Evolutionary conservation across 2,329 filamentous ascomycete genomes (phyloP).

Genomic region (Ceratocystis eucalypticola): DNA sequence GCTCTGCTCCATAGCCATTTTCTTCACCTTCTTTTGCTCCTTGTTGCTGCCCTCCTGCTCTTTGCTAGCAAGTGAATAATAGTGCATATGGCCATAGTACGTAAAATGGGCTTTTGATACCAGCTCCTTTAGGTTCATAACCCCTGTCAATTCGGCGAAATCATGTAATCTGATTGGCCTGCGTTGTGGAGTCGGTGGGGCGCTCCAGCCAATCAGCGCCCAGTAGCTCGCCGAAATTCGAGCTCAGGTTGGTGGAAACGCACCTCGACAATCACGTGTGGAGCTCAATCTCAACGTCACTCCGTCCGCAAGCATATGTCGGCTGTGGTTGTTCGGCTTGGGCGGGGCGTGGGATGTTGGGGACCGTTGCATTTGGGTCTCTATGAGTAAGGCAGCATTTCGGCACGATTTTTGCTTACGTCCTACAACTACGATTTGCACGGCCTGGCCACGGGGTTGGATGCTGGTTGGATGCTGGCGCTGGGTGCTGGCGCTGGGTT

Average conservation of each 20-base stretch:
- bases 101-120: neutral
- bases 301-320: neutral
- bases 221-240: neutral
- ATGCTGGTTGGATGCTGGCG: too few relatives aligned
- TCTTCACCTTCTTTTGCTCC: conserved; percentile 4
- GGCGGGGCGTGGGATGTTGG: neutral
- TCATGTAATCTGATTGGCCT: conserved; percentile 11
- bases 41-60: conserved; percentile 1
- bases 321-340: neutral
- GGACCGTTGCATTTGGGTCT: neutral
- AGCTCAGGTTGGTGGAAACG: neutral
- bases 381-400: neutral
- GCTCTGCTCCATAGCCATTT: neutral
- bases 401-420: neutral
- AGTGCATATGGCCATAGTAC: neutral
- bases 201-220: neutral
- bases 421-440: too few relatives aligned
- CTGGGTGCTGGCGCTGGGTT: too few relatives aligned
- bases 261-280: conserved; percentile 9
- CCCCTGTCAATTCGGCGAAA: neutral
- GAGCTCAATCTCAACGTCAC: conserved; percentile 13
- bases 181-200: neutral
- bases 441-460: too few relatives aligned
- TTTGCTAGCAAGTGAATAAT: neutral
- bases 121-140: neutral